Base-by-base conservation (phyloP, 2,329 filamentous ascomycete species). In the Clarireedia monteithiana region DNA sequence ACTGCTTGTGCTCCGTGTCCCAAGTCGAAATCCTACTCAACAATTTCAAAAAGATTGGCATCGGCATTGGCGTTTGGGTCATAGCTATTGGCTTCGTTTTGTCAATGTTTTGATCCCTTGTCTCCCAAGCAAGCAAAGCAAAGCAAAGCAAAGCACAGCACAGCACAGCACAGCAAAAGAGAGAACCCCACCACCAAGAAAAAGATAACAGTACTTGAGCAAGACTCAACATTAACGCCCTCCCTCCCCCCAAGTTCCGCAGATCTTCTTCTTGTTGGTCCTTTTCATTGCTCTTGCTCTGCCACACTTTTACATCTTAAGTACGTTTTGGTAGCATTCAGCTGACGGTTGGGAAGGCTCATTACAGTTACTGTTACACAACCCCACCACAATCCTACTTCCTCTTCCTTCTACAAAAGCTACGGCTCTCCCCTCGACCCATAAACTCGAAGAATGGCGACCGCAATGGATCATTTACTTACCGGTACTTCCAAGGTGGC, bases 401-500 rank as follows among this genome's bases (percentile, higher is more conserved):
- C 17, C 48, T 15, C 36, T 9, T 30, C 27, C 27, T 30, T 39
- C 39, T 56, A 56, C 48, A 52, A 46, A 52, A 30, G 6, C 48
- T 27, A 42, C 48, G 27, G 27, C 30, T 48, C 27, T 50, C 38
- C 38, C 47, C 24, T 36, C 34, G 10, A 20, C 46, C 27, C 15
- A 42, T 48, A 23, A 51, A 30, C 36, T 48, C 3, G 5, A 48
- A 62, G 36, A 58, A 70, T 70, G 68, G 75, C 77, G 57, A 87
- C 85, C 70, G 86, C 91, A 72, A 82, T 94, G 72, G 89, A 95
- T 73, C 91, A 96, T 76, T 84, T 96, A 72, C 82, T 83, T 71
- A 84, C 88, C 70, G 86, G 88, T 73, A 85, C 84, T 68, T 81
- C 81, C 70, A 81, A 80, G 73, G 82, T 86, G 64, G 77, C 80